Base-by-base conservation (phyloP, 208 protist species). In the Acanthamoeba polyphaga region DNA sequence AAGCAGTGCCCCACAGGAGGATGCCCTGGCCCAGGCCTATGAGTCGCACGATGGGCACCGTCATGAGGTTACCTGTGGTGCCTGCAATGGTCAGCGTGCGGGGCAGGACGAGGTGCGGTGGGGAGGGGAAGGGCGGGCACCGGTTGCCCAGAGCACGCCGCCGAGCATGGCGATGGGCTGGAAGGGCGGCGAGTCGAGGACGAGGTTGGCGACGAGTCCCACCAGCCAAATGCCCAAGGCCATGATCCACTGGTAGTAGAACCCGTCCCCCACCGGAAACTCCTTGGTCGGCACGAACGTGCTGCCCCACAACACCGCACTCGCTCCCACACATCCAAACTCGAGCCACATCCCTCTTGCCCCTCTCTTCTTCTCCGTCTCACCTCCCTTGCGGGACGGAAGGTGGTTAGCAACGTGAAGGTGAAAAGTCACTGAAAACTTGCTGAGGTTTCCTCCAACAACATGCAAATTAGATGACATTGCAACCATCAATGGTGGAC, bases 191-290 rank as follows among this genome's bases (percentile, higher is more conserved):
- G 74, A 55, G 34, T 22, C 74, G n/a, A 55, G 22, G 43, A 84
- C 7, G 43, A 84, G 74, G 74, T 84, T 84, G 34, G 43, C 15
- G 43, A 53, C 8, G 19, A 29, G 74, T 1, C 74, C 74, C 10
- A 55, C 74, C 19, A 84, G 43, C 74, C 74, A 84, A 8, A 84
- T 84, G 74, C 74, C 74, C 12, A 84, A 22, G 74, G 74, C 34
- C 74, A 84, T 84, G 12, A 84, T 53, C 74, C 74, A 84, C 46
- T 84, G 74, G 74, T 84, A 84, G 74, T 84, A 84, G 43, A 84
- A 53, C 9, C 74, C 74, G 24, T 84, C 74, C 1, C 74, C 74
- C 43, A 84, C 74, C 17, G 74, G 74, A 84, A 84, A 84, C 74
- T 84, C 74, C 24, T 84, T 84, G 7, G 74, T 84, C 24, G 74